phyloP scores from a whole-genome alignment of 2,329 filamentous ascomycete species.

The Pseudocercospora ulei region DNA sequence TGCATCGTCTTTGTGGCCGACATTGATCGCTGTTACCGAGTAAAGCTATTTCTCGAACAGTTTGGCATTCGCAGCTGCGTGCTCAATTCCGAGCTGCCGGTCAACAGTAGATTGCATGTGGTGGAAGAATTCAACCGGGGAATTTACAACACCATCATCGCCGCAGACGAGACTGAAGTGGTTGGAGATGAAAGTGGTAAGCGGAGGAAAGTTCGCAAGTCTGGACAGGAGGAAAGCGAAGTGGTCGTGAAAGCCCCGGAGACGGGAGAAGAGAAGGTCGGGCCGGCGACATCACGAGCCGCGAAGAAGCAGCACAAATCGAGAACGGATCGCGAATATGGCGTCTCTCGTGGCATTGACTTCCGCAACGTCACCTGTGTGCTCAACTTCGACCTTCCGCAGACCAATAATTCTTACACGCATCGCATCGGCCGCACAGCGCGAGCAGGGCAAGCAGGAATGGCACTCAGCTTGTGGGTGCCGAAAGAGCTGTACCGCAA shows the following conservation, averaged over 20 bases:
- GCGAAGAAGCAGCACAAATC: constrained; percentile 55
- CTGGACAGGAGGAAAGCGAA: constrained; percentile 22
- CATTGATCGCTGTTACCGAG: constrained; percentile 77
- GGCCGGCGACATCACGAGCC: constrained; percentile 29
- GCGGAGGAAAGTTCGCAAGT: constrained; percentile 27
- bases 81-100: constrained; percentile 84
- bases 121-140: constrained; percentile 96
- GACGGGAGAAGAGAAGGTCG: constrained; percentile 24
- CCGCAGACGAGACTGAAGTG: constrained; percentile 82
- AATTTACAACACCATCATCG: constrained; percentile 96
- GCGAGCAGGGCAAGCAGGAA: constrained; percentile 80
- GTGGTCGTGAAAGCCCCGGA: constrained; percentile 34
- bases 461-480: constrained; percentile 91
- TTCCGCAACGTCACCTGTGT: constrained; percentile 93
- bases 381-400: constrained; percentile 92
- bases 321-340: constrained; percentile 70
- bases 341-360: constrained; percentile 91
- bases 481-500: constrained; percentile 74
- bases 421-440: constrained; percentile 92
- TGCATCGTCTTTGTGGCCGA: constrained; percentile 76
- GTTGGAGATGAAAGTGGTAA: constrained; percentile 53
- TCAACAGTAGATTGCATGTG: constrained; percentile 86
- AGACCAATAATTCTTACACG: constrained; percentile 83
- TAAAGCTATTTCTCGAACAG: constrained; percentile 93
- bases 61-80: constrained; percentile 92